Base-by-base conservation (phyloP, 352 stramenopile species). In the Pythium plurisporium region DNA sequence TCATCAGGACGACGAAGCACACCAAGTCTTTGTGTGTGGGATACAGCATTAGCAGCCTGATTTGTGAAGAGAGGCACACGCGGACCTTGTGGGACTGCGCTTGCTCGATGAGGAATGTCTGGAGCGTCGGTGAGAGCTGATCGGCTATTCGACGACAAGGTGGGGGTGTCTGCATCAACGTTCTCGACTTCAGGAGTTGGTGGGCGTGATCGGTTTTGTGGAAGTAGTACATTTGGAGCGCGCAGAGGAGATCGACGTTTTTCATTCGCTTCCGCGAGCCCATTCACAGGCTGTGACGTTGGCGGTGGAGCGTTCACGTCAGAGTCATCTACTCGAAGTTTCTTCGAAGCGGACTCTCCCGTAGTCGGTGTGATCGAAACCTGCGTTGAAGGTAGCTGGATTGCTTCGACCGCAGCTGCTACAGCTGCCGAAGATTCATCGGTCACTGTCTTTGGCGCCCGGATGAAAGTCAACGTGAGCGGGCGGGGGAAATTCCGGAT, bases 401-500 rank as follows among this genome's bases (percentile, higher is more conserved):
- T 38, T 1, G 19, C 17, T 19, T 49, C 31, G 31, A 60, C 29
- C 1, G 31, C 42, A 44, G 30, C 42, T 3, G 27, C 20, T 10
- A 60, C 41, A n/a, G 33, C 30, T 10, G 25, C 31, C 10, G 15
- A 10, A 5, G n/a, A n/a, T n/a, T n/a, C n/a, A n/a, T n/a, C n/a
- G n/a, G n/a, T n/a, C n/a, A n/a, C n/a, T n/a, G n/a, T 34, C 17
- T 27, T 37, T 6, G 50, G 34, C 34, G 49, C 41, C 23, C 61
- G 54, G 22, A 64, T 48, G 17, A 91, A 76, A 26, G 62, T 71
- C 26, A 91, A 62, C 17, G 42, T 57, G 8, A 91, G 59, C 5
- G 81, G 81, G 4, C 81, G 68, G 14, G 62, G 57, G 23, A 65
- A 27, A 14, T 63, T 61, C 20, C 67, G 65, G 47, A 91, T 89